Evolutionary conservation across 2,329 filamentous ascomycete genomes (phyloP).

Genomic region (Penicillium palitans): DNA sequence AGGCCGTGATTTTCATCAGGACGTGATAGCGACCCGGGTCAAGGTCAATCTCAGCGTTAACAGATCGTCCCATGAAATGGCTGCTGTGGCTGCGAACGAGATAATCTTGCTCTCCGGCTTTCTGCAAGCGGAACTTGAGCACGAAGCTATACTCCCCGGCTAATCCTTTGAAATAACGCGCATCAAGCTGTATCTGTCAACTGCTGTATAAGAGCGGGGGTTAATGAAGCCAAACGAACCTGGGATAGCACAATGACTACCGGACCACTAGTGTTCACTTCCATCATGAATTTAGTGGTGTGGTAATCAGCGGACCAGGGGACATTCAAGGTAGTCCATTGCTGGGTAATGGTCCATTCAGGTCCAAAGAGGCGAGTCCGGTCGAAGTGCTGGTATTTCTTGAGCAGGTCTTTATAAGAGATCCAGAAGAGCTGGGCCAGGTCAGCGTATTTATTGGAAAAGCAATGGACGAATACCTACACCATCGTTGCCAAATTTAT

Average conservation of each 20-base stretch:
- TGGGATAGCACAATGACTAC: conserved; percentile 62
- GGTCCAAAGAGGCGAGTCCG: conserved; percentile 61
- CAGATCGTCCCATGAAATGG: conserved; percentile 68
- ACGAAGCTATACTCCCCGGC: conserved; percentile 59
- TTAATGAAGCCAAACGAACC: conserved; percentile 24
- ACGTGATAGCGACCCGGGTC: conserved; percentile 74
- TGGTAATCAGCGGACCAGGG: conserved; percentile 63
- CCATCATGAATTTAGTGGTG: conserved; percentile 60
- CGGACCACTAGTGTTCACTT: conserved; percentile 52
- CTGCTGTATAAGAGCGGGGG: too few relatives aligned
- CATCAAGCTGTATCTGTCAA: conserved; percentile 50
- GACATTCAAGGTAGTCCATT: conserved; percentile 61
- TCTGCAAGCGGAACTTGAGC: conserved; percentile 60
- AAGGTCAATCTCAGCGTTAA: conserved; percentile 74
- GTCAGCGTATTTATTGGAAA: conserved; percentile 5
- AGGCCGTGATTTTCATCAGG: conserved; percentile 71
- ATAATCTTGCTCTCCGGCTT: conserved; percentile 61
- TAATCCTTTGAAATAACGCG: conserved; percentile 60
- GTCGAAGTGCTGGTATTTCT: conserved; percentile 61
- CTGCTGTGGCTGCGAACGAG: conserved; percentile 58
- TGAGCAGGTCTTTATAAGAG: conserved; percentile 58
- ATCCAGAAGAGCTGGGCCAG: conserved; percentile 57
- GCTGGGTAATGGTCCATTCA: conserved; percentile 61
- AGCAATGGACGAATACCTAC: conserved; percentile 31
- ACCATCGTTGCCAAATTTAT: conserved; percentile 76